These are phyloP conservation scores for Ceriops tagal DNA, from an alignment of 345 rosid species.

Conservation along the genomic window DNA sequence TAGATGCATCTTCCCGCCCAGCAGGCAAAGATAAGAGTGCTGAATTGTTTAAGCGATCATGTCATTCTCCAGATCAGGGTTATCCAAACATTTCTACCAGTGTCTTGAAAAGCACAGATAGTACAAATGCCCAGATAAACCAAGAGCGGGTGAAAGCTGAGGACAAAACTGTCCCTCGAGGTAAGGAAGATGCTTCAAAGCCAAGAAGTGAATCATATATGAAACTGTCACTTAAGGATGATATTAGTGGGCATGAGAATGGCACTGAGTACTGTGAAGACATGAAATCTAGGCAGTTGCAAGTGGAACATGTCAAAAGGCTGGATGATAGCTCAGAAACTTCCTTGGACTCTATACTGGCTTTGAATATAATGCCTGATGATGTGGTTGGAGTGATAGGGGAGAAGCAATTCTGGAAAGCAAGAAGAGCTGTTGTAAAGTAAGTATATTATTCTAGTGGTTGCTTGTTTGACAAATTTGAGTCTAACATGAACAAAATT, in stretches of 20 bases:
- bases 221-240: slow-evolving; percentile 25
- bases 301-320: slow-evolving; percentile 13
- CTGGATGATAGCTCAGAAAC: slow-evolving; percentile 25
- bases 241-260: slow-evolving; percentile 32
- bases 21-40: slow-evolving; percentile 22
- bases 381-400: slow-evolving; percentile 62
- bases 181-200: slow-evolving; percentile 25
- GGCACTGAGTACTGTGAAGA: slow-evolving; percentile 17
- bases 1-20: slow-evolving; percentile 20
- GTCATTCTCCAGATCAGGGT: slow-evolving; percentile 30
- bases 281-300: slow-evolving; percentile 7
- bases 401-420: slow-evolving; percentile 65
- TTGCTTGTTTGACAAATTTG: not conserved
- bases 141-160: slow-evolving; percentile 12
- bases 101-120: slow-evolving; percentile 15
- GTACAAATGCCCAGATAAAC: slow-evolving; percentile 14
- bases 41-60: slow-evolving; percentile 29
- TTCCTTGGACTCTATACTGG: slow-evolving; percentile 38
- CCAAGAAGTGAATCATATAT: slow-evolving; percentile 36
- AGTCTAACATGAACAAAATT: not conserved
- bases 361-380: slow-evolving; percentile 46
- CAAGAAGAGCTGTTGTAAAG: slow-evolving; percentile 64
- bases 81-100: slow-evolving; percentile 25
- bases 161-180: slow-evolving; percentile 23
- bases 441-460: slow-evolving; percentile 36